These are phyloP conservation scores for Lepidium africanum DNA, from an alignment of 345 rosid genomes.

Conservation along the genomic window DNA sequence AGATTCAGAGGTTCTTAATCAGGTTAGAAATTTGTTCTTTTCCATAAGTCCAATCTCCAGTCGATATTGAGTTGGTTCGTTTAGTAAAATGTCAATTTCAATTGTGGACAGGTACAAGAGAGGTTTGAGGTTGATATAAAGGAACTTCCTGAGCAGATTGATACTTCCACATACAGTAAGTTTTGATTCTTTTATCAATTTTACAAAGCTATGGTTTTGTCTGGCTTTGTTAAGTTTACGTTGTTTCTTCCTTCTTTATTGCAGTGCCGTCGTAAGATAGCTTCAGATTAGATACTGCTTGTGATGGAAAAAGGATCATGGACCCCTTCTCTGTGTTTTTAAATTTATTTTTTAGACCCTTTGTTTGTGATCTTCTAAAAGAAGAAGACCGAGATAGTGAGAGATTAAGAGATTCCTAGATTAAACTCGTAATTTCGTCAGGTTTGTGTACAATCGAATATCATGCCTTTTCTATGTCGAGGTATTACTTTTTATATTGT, in stretches of 20 bases:
- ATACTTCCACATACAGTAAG: constrained; percentile 91
- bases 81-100: neutral
- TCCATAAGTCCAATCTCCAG: neutral
- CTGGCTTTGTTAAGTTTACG: too few species aligned
- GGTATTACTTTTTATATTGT: neutral
- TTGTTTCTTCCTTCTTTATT: neutral
- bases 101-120: constrained; percentile 61
- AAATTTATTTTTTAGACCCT: neutral
- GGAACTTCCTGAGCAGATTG: constrained; percentile 96
- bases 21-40: constrained; percentile 38
- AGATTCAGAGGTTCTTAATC: constrained; percentile 87
- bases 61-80: neutral
- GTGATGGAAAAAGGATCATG: neutral
- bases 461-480: neutral
- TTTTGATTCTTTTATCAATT: neutral
- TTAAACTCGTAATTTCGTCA: neutral
- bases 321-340: neutral
- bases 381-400: neutral
- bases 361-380: neutral
- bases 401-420: neutral
- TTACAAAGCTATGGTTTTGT: neutral
- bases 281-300: neutral
- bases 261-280: constrained; percentile 1
- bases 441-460: neutral
- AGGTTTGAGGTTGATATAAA: constrained; percentile 96